A percentile compares a stretch with the other conserved stretches of the same genome.
Evolutionary conservation across 2,329 filamentous ascomycete genomes (phyloP).

Genomic region (Hymenoscyphus fraxineus): DNA sequence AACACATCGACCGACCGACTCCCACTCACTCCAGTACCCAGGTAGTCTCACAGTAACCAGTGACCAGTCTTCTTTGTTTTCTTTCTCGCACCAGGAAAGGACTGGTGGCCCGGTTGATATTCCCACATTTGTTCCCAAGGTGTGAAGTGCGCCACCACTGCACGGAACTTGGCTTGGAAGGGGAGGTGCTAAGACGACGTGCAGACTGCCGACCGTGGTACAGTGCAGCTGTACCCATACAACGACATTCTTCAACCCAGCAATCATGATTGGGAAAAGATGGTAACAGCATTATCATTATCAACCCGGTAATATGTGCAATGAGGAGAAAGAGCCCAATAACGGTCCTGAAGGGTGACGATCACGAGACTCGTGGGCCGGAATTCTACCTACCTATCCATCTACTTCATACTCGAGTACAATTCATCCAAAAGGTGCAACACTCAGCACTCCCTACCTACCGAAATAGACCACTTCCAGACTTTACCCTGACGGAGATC

Average conservation of each 20-base stretch:
- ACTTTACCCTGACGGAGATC: background rate
- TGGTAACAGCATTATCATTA: background rate
- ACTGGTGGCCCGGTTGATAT: constrained; percentile 2
- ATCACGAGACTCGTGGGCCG: background rate
- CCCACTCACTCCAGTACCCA: background rate
- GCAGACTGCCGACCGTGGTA: background rate
- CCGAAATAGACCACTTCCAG: background rate
- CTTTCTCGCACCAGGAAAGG: background rate
- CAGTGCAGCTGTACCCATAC: background rate
- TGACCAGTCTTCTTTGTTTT: too few relatives aligned
- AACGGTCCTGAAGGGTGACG: too few relatives aligned
- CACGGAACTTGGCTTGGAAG: background rate
- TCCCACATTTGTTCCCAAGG: background rate
- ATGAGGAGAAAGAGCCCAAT: background rate
- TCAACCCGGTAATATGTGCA: background rate
- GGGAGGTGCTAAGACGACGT: background rate
- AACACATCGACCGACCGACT: background rate
- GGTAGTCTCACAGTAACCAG: too few relatives aligned
- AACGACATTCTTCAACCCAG: background rate
- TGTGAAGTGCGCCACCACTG: background rate
- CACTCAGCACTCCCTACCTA: background rate
- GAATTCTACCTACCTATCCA: too few relatives aligned
- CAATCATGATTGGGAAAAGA: background rate
- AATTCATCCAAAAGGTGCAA: background rate
- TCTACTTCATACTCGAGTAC: background rate